Evolutionary conservation across 805 yeast genomes (phyloP), one percentile per base, ranked within the genome.

Genomic region (Kodamaea kakaduensis): DNA sequence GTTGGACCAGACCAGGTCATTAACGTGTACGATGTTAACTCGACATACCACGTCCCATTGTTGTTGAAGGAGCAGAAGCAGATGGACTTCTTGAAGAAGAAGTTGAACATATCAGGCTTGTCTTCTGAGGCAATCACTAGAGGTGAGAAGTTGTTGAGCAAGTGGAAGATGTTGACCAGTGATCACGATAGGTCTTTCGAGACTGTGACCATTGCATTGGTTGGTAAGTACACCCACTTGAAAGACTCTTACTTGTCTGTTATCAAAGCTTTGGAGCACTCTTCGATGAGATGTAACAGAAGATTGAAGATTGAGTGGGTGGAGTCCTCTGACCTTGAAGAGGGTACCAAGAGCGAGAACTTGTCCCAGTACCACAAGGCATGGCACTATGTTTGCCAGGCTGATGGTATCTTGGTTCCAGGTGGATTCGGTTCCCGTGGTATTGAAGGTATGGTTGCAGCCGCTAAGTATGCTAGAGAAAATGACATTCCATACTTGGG

Each of bases 341-440:
- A 79, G 25, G 81, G 76, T 44, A 67, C 80, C 28, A 80, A 78
- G 58, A 67, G 67, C 19, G 50, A 67, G 18, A 76, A 80, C 51
- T 84, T 87, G 64, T 78, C 81, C 38, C 76, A 77, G 51, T 89
- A 84, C 71, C 96, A 90, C 63, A 82, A 84, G 61, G 96, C 97
- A 35, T 93, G 98, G 99, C 90, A 87, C 52, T 69, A 73, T 48
- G 80, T 93, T 46, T 85, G 95, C 59, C 78, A 83, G 52, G 96
- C 97, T 17, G 96, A 93, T 61, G 97, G 98, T 62, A 84, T 93
- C 45, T 74, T 93, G 41, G 96, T 93, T 39, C 98, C 99, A 25
- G 99, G 99, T 57, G 99, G 99, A 1, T 93, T 93, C 56, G 99
- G 99, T 41, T 65, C 78, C 32, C 82, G 99, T 63, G 99, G 99